phyloP scores from a whole-genome alignment of 2,329 filamentous ascomycete genomes.

The Fusarium foetens region DNA sequence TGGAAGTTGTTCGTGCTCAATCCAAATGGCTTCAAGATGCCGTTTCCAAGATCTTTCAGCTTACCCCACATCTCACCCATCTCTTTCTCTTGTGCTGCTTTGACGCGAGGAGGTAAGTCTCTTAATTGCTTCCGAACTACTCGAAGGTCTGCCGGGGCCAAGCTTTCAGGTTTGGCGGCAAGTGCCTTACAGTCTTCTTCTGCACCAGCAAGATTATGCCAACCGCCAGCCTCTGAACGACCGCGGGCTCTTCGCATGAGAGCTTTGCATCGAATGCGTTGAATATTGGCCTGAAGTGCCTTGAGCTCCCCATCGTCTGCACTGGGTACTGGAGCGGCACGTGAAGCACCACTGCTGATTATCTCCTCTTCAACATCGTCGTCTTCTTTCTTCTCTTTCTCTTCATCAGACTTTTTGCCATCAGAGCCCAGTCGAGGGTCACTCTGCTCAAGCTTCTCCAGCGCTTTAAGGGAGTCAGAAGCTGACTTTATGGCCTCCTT shows the following conservation, averaged over 20 bases:
- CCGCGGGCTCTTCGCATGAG: constrained; percentile 82
- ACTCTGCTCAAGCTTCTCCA: constrained; percentile 69
- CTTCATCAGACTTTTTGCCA: constrained; percentile 56
- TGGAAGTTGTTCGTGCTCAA: constrained; percentile 95
- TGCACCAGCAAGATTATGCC: constrained; percentile 82
- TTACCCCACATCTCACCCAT: constrained; percentile 98
- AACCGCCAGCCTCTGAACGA: constrained; percentile 75
- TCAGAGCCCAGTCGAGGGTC: constrained; percentile 47
- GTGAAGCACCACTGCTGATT: constrained; percentile 66
- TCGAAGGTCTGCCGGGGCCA: constrained; percentile 73
- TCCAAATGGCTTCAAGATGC: constrained; percentile 91
- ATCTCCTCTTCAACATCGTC: constrained; percentile 66
- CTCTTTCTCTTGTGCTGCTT: constrained; percentile 84
- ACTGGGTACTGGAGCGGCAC: constrained; percentile 55
- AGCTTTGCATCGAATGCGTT: constrained; percentile 83
- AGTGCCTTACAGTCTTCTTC: constrained; percentile 82
- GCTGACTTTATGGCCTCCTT: constrained; percentile 82
- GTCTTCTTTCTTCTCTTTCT: constrained; percentile 48
- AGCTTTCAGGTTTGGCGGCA: constrained; percentile 57
- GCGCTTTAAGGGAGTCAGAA: constrained; percentile 74
- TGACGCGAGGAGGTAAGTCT: constrained; percentile 73
- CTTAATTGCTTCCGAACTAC: constrained; percentile 74
- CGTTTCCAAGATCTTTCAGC: constrained; percentile 90
- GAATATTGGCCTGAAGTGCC: constrained; percentile 66
- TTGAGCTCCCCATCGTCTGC: constrained; percentile 31